Evolutionary conservation across 2,329 filamentous ascomycete genomes (phyloP).

Genomic region (Calonectria henricotiae): DNA sequence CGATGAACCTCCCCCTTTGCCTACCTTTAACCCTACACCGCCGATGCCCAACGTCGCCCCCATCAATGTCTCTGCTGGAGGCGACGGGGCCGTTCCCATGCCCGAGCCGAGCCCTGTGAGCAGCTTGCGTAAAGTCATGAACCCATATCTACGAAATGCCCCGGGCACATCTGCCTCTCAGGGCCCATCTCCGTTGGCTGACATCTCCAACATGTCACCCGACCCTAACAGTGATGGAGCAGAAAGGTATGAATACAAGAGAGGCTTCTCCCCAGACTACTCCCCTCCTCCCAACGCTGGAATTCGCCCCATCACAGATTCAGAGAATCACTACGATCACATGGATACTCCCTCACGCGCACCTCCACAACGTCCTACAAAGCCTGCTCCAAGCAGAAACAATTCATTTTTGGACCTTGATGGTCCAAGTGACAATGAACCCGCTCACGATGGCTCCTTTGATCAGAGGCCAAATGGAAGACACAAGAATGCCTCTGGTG

Average conservation of each 20-base stretch:
- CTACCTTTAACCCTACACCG: conserved; percentile 63
- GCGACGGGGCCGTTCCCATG: conserved; percentile 54
- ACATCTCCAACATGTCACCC: conserved; percentile 50
- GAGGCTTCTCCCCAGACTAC: conserved; percentile 84
- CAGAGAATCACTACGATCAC: conserved; percentile 51
- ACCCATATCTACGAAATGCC: conserved; percentile 77
- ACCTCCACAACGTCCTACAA: conserved; percentile 54
- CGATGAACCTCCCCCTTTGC: conserved; percentile 78
- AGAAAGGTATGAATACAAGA: conserved; percentile 59
- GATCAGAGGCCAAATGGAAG: conserved; percentile 38
- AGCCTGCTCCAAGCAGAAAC: conserved; percentile 56
- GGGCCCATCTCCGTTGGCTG: conserved; percentile 50
- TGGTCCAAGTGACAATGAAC: conserved; percentile 65
- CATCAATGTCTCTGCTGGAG: conserved; percentile 55
- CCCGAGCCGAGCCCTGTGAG: conserved; percentile 77
- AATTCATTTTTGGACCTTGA: conserved; percentile 70
- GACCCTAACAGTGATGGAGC: conserved; percentile 34
- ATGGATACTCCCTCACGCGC: conserved; percentile 58
- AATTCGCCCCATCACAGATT: conserved; percentile 76
- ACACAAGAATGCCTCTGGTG: conserved; percentile 31
- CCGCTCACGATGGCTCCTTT: conserved; percentile 50
- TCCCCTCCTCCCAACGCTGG: conserved; percentile 80
- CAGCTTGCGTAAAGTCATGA: conserved; percentile 90
- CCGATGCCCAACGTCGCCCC: conserved; percentile 60
- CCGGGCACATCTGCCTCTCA: conserved; percentile 51